Evolutionary conservation across 2,329 filamentous ascomycete species (phyloP).

Genomic region (Sordariomycetes sp.): DNA sequence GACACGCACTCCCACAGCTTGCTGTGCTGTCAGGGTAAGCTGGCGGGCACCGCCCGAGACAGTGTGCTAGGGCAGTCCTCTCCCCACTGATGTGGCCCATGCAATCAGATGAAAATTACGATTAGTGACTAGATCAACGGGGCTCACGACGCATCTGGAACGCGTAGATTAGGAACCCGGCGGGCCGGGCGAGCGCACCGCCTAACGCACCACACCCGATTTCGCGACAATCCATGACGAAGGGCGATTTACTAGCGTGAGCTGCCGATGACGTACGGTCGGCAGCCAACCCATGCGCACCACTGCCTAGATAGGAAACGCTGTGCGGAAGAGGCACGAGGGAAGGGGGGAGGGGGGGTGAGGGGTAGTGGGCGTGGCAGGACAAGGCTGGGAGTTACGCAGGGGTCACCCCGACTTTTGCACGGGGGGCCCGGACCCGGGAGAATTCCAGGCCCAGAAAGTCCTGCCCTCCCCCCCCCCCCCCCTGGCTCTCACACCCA

Average conservation of each 20-base stretch:
- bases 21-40: too few relatives aligned
- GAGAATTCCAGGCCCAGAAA: not conserved
- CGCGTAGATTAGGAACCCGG: not conserved
- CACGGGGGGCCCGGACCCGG: not conserved
- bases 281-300: conserved; percentile 1
- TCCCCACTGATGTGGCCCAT: too few relatives aligned
- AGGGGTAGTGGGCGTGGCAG: not conserved
- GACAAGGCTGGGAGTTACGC: not conserved
- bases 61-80: too few relatives aligned
- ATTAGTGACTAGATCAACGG: not conserved
- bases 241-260: not conserved
- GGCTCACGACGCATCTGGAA: not conserved
- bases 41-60: too few relatives aligned
- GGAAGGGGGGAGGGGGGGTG: not conserved
- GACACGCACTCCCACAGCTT: too few relatives aligned
- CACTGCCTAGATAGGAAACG: conserved; percentile 4
- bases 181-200: not conserved
- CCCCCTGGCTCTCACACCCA: not conserved
- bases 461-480: not conserved
- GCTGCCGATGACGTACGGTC: conserved; percentile 1
- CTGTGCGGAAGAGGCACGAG: not conserved
- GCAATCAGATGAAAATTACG: too few relatives aligned
- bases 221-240: not conserved
- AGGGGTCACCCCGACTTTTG: not conserved
- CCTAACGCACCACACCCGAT: not conserved